phyloP scores from a whole-genome alignment of 73 alveolate species.

The Tetrahymena malaccensis region DNA sequence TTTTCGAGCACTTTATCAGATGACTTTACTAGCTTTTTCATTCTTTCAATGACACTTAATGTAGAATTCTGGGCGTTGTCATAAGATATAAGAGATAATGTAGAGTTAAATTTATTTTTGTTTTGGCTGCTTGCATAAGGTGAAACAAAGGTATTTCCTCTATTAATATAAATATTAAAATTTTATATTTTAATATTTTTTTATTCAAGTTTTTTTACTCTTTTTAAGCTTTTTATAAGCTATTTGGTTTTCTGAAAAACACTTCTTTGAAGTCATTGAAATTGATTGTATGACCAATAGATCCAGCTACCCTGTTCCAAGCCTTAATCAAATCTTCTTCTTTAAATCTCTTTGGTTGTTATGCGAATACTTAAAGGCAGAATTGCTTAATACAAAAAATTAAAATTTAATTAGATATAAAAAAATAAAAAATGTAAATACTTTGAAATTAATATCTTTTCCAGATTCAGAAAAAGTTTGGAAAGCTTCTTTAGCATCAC shows the following conservation, averaged over 20 bases:
- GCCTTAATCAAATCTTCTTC: constrained; percentile 37
- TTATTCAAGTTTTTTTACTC: neutral
- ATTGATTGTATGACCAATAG: constrained; percentile 22
- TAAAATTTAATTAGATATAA: constrained; percentile 33
- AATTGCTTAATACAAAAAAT: constrained; percentile 1
- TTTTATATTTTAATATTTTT: neutral
- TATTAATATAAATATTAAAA: no score
- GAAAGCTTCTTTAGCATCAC: constrained; percentile 56
- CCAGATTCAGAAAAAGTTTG: neutral
- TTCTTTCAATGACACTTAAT: constrained; percentile 14
- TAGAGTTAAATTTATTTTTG: neutral
- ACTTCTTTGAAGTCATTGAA: constrained; percentile 3
- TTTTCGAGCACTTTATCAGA: constrained; percentile 37
- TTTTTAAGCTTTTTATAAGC: neutral
- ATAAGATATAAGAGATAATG: neutral
- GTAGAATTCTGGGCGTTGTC: neutral
- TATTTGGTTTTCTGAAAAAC: neutral
- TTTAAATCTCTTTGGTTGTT: constrained; percentile 50
- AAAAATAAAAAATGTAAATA: neutral
- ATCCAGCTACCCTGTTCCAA: constrained; percentile 54
- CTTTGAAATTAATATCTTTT: neutral
- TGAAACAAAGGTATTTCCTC: neutral
- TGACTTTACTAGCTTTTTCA: constrained; percentile 48
- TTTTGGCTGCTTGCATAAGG: neutral
- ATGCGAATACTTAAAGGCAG: constrained; percentile 48